Evolutionary conservation across 257 asterid species (phyloP), one percentile per base, ranked within the genome.

Genomic region (Solanum clarkiae): DNA sequence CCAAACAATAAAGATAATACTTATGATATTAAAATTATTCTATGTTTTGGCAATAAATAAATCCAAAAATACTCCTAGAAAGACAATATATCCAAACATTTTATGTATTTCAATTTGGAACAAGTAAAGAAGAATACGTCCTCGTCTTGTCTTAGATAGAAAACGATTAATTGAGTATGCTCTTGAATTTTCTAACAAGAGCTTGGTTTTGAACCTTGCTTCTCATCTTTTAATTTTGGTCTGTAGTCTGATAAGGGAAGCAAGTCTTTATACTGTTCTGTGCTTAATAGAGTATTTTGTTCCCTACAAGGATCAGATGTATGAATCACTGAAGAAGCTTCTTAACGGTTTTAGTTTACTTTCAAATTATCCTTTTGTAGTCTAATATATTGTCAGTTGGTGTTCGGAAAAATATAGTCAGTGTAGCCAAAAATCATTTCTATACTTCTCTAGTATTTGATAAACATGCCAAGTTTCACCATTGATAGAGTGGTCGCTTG

Each of bases 301-400:
- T 22, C 86, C 72, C 10, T 82, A 63, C 84, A 74, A 72, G 71
- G 87, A 84, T 81, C 51, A 72, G 59, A 54, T 87, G 47, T 74
- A 72, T 60, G 74, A 81, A 24, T 71, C 82, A 1, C 83, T 81
- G 54, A 62, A 66, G 9, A 63, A 36, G 10, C 36, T 71, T 32
- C 29, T 70, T 70, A 18, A 68, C 5, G 15, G 75, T 68, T 40
- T 70, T 40, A 70, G 16, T 40, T 70, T 42, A 70, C 53, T 70
- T 40, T 18, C 22, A 62, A 62, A 62, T 22, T 4, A 62, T 62
- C 69, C 14, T n/a, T n/a, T 62, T 57, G 69, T 62, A 62, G 69
- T 22, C 16, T 16, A 7, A 22, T 62, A 62, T 9, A 10, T 62
- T 62, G 14, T n/a, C 15, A 60, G 69, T n/a, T 60, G 32, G 69